These are phyloP conservation scores for Exophiala lecanii-corni DNA, from an alignment of 2,329 filamentous ascomycete genomes.

Conservation along the genomic window DNA sequence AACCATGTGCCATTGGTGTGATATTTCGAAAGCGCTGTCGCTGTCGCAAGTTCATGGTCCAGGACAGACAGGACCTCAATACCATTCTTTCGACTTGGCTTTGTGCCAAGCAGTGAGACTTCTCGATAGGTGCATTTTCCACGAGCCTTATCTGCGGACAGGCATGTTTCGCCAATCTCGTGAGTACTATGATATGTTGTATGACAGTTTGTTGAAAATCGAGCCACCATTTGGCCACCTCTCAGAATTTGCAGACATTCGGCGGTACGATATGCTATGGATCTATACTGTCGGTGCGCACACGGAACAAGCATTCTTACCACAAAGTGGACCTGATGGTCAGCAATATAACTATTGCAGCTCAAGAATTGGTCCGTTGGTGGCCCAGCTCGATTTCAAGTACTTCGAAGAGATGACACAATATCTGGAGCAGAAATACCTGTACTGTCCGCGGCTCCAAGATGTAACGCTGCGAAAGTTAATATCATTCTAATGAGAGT, in stretches of 20 bases:
- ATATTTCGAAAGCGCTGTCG: not conserved
- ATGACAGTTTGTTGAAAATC: not conserved
- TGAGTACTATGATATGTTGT: not conserved
- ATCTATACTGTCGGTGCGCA: not conserved
- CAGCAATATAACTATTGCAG: not conserved
- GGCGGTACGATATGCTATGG: conserved; percentile 1
- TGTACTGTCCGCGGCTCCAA: conserved; percentile 1
- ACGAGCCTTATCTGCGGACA: not conserved
- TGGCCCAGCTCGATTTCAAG: not conserved
- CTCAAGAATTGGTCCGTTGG: not conserved
- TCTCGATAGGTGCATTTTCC: not conserved
- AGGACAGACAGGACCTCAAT: too few relatives aligned
- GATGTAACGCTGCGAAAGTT: conserved; percentile 1
- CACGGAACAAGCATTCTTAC: not conserved
- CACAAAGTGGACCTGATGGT: not conserved
- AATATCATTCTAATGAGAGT: too few relatives aligned
- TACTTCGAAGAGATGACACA: not conserved
- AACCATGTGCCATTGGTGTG: not conserved
- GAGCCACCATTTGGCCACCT: not conserved
- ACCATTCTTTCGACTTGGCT: not conserved
- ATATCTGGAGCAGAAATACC: not conserved
- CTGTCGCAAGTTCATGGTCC: too few relatives aligned
- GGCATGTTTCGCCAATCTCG: not conserved
- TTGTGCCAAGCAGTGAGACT: not conserved
- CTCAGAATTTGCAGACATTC: not conserved